Percentiles rank a stretch among this genome's conserved stretches.
phyloP scores from a whole-genome alignment of 78 protist genomes.

The Blattamonas nauphoetae region DNA sequence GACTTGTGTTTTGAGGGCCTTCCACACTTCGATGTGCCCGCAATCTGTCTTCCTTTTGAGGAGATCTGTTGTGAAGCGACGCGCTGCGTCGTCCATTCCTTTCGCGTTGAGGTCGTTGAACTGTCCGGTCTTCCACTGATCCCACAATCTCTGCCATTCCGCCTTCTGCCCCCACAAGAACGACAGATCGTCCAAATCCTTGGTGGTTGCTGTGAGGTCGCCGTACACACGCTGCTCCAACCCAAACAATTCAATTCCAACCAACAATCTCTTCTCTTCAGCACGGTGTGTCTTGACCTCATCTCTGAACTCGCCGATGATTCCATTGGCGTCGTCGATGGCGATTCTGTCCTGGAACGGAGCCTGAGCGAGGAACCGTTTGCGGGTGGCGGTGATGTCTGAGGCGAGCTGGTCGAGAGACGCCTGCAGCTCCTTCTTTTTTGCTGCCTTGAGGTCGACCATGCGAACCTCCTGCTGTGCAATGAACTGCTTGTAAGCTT shows the following conservation, averaged over 20 bases:
- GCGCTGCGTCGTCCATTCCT: conserved; percentile 27
- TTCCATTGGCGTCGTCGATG: conserved; percentile 12
- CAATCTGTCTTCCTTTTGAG: not conserved
- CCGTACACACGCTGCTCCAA: conserved; percentile 24
- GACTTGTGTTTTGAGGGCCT: conserved; percentile 12
- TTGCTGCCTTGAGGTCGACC: not conserved
- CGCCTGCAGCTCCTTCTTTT: not conserved
- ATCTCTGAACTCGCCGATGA: conserved; percentile 3
- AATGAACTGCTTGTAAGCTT: not conserved
- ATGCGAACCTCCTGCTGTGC: not conserved
- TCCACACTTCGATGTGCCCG: conserved; percentile 30
- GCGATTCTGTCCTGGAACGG: conserved; percentile 10
- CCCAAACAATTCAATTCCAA: conserved; percentile 45
- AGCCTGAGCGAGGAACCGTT: conserved; percentile 19
- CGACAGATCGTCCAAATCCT: conserved; percentile 37
- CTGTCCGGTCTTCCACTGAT: conserved; percentile 21
- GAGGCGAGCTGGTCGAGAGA: conserved; percentile 8
- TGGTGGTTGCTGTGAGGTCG: conserved; percentile 4
- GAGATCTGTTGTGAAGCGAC: not conserved
- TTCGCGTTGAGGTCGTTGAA: conserved; percentile 24
- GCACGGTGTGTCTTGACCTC: not conserved
- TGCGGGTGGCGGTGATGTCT: not conserved
- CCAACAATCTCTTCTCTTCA: conserved; percentile 15
- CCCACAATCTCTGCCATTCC: conserved; percentile 36
- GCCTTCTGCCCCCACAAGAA: conserved; percentile 38